phyloP scores from a whole-genome alignment of 805 yeast genomes.

The Candida vartiovaarae region DNA sequence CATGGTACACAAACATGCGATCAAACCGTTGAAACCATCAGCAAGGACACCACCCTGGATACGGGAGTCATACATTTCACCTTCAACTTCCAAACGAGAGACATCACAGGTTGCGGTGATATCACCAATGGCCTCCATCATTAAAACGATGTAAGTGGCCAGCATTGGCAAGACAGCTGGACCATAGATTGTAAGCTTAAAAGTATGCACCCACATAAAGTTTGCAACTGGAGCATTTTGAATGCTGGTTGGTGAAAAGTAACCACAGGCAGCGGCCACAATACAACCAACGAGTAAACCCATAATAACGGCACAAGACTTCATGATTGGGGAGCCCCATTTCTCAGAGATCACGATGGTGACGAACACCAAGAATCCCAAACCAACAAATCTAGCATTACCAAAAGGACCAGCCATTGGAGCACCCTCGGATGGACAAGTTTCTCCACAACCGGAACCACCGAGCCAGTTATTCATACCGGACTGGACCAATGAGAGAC shows the following conservation, averaged over 20 bases:
- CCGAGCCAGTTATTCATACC: constrained; percentile 88
- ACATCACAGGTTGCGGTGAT: constrained; percentile 93
- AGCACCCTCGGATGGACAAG: constrained; percentile 44
- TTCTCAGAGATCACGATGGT: constrained; percentile 71
- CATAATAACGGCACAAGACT: constrained; percentile 83
- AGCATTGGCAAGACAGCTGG: constrained; percentile 82
- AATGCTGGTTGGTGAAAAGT: constrained; percentile 44
- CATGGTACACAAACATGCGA: constrained; percentile 72
- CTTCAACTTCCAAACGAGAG: constrained; percentile 77
- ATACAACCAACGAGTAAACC: constrained; percentile 86
- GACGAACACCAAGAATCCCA: constrained; percentile 76
- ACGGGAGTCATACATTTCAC: constrained; percentile 72
- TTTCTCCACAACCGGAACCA: constrained; percentile 56
- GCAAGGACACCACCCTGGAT: constrained; percentile 91
- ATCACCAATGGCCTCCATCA: constrained; percentile 95
- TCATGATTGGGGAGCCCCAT: constrained; percentile 93
- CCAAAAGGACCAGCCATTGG: constrained; percentile 73
- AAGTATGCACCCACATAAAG: constrained; percentile 84
- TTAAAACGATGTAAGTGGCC: constrained; percentile 72
- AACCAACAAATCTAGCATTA: constrained; percentile 77
- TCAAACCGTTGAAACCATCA: constrained; percentile 74
- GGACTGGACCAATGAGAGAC: constrained; percentile 56
- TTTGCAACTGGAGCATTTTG: constrained; percentile 74
- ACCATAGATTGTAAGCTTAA: constrained; percentile 68
- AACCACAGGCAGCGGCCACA: constrained; percentile 86